Conservation (phyloP, 2,329 filamentous ascomycete genomes). For the Arachnopeziza araneosa region DNA sequence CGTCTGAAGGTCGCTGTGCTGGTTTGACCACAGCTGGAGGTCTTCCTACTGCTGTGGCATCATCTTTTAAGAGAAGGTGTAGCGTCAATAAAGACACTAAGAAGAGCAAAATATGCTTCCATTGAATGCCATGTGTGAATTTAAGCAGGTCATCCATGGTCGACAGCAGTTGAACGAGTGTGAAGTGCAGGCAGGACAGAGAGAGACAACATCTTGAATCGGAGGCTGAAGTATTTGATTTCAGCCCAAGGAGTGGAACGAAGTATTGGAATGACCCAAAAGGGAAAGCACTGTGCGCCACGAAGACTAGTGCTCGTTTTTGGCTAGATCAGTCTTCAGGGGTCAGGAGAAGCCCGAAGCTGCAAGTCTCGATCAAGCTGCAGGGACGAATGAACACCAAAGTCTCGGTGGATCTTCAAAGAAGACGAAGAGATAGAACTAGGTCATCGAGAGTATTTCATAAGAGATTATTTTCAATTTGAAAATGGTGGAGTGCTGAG, state of each 20-base stretch:
- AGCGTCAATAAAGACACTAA: conserved; percentile 5
- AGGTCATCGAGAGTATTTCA: too few species aligned
- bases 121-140: conserved; percentile 1
- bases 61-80: conserved; percentile 8
- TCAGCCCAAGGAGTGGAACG: not conserved
- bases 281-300: not conserved
- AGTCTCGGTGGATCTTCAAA: too few species aligned
- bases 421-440: too few species aligned
- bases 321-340: not conserved
- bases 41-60: not conserved
- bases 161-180: not conserved
- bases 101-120: conserved; percentile 12
- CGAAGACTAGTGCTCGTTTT: not conserved
- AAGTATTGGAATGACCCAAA: not conserved
- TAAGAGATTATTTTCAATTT: too few species aligned
- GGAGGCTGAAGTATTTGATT: not conserved
- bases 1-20: not conserved
- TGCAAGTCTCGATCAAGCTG: too few species aligned
- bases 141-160: not conserved
- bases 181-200: not conserved
- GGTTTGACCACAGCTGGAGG: not conserved
- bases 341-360: not conserved
- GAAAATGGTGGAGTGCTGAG: too few species aligned
- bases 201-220: not conserved
- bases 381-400: too few species aligned